Percentiles rank a stretch among this genome's conserved stretches.
Conservation (phyloP, 1,139 yeast genomes). For the Candida dubliniensis region DNA sequence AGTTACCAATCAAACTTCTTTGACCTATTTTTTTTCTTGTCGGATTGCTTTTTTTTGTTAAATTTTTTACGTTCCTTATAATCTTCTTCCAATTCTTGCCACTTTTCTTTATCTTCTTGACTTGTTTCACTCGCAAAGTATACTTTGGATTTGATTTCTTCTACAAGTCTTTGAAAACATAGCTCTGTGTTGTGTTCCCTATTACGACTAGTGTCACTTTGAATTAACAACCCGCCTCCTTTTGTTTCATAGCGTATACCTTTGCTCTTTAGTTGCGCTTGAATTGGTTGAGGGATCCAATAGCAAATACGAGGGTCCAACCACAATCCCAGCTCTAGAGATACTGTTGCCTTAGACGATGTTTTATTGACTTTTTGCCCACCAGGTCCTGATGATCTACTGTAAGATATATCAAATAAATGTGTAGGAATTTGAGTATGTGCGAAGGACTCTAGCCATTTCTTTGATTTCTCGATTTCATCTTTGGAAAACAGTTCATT, state of each 20-base stretch:
- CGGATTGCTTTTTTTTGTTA: conserved; percentile 52
- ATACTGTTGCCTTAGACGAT: conserved; percentile 73
- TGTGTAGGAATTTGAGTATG: conserved; percentile 46
- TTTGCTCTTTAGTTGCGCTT: conserved; percentile 40
- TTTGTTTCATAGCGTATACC: conserved; percentile 58
- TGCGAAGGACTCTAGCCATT: conserved; percentile 46
- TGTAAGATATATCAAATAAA: conserved; percentile 54
- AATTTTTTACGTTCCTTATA: conserved; percentile 51
- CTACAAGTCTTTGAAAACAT: conserved; percentile 60
- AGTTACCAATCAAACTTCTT: conserved; percentile 32
- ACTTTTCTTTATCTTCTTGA: conserved; percentile 49
- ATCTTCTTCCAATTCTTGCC: conserved; percentile 51
- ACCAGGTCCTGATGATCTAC: conserved; percentile 89
- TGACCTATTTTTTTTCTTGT: conserved; percentile 54
- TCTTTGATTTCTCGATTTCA: conserved; percentile 35
- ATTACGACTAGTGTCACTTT: conserved; percentile 60
- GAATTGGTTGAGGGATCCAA: conserved; percentile 66
- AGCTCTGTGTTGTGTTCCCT: conserved; percentile 57
- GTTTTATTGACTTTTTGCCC: conserved; percentile 93
- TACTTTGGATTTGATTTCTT: conserved; percentile 50
- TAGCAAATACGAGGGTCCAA: conserved; percentile 37
- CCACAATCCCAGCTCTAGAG: conserved; percentile 51
- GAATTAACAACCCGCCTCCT: conserved; percentile 58
- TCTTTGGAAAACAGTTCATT: conserved; percentile 5
- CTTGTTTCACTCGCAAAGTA: conserved; percentile 52